A percentile compares a stretch with the other conserved stretches of the same genome.
phyloP scores from a whole-genome alignment of 768 basidiomycete species.

The Boletus pseudo-olivaceus region DNA sequence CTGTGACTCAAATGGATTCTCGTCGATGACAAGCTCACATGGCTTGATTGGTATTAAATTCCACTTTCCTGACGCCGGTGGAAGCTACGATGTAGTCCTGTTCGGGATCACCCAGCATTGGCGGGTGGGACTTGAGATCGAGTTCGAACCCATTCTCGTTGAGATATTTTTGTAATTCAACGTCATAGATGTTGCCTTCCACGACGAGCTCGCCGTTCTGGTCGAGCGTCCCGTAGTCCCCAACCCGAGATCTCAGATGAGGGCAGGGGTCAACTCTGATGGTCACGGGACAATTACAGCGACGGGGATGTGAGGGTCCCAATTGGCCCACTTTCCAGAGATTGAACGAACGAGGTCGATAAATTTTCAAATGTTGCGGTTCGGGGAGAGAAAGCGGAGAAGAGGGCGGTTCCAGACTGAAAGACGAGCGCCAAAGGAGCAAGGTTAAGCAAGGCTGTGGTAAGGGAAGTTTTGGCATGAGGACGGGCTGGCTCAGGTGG shows the following conservation, averaged over 20 bases:
- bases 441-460: too few relatives aligned
- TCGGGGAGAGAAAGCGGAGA: background rate
- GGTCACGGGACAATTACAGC: slow-evolving; percentile 5
- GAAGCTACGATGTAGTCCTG: slow-evolving; percentile 19
- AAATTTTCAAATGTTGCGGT: background rate
- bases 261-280: background rate
- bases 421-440: too few relatives aligned
- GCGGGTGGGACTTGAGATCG: background rate
- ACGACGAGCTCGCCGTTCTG: too few relatives aligned
- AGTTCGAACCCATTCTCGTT: slow-evolving; percentile 5
- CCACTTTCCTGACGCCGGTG: slow-evolving; percentile 12
- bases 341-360: too few relatives aligned
- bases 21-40: background rate
- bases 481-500: too few relatives aligned
- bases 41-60: slow-evolving; percentile 9
- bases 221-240: slow-evolving; percentile 31
- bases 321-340: slow-evolving; percentile 32
- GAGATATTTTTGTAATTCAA: too few relatives aligned
- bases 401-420: background rate
- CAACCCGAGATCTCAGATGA: slow-evolving; percentile 25
- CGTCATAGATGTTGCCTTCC: too few relatives aligned
- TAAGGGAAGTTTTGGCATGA: too few relatives aligned
- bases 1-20: too few relatives aligned
- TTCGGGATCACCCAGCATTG: slow-evolving; percentile 11
- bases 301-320: slow-evolving; percentile 30